Conservation (phyloP, 805 yeast species). For the Sugiyamaella floridensis region DNA sequence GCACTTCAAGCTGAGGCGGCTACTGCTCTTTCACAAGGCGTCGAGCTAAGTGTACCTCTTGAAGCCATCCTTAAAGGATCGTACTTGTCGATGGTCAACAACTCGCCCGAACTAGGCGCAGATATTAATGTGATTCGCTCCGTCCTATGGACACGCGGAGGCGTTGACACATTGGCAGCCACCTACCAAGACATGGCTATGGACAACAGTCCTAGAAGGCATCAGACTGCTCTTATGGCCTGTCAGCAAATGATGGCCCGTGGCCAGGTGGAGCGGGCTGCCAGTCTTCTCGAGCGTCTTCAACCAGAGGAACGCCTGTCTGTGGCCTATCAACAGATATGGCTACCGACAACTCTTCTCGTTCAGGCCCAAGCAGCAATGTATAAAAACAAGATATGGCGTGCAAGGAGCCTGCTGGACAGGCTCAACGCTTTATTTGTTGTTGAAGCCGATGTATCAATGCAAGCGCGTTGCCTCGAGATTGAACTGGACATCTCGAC, state of each 20-base stretch:
- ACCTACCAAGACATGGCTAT: conserved; percentile 11
- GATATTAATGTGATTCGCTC: conserved; percentile 10
- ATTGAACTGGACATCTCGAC: conserved; percentile 19
- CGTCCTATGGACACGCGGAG: conserved; percentile 19
- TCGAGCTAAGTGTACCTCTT: conserved; percentile 33
- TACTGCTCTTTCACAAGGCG: conserved; percentile 16
- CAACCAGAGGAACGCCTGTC: conserved; percentile 4
- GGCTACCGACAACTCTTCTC: conserved; percentile 15
- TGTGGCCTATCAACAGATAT: conserved; percentile 11
- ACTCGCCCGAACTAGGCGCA: conserved; percentile 3
- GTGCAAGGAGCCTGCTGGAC: conserved; percentile 8
- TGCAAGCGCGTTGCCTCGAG: conserved; percentile 18
- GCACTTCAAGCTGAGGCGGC: background rate
- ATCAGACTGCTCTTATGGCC: conserved; percentile 3
- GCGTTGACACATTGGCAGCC: conserved; percentile 11
- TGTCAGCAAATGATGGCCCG: conserved; percentile 4
- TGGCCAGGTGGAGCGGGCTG: conserved; percentile 6
- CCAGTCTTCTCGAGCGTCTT: conserved; percentile 4
- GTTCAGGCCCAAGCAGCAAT: conserved; percentile 8
- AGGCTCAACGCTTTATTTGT: conserved; percentile 1
- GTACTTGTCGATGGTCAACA: conserved; percentile 13
- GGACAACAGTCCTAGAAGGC: background rate
- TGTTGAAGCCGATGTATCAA: conserved; percentile 2
- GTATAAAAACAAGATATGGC: conserved; percentile 4
- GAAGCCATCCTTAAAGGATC: conserved; percentile 26